Evolutionary conservation across 192 early-diverging fungal genomes (phyloP).

Genomic region (Coemansia sp.): DNA sequence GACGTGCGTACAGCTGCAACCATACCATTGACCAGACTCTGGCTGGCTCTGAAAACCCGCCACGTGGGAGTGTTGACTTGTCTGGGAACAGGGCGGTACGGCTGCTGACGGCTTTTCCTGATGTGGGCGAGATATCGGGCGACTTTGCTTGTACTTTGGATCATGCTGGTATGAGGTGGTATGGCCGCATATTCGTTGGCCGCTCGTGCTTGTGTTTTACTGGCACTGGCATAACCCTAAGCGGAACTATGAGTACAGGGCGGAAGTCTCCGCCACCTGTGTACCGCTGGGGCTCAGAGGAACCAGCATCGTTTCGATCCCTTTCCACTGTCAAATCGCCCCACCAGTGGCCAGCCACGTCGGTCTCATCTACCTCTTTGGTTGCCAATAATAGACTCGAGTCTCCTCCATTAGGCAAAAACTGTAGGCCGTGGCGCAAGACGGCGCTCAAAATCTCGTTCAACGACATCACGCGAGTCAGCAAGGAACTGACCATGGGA

Average conservation of each 20-base stretch:
- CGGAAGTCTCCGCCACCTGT: neutral
- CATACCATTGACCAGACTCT: slow-evolving; percentile 21
- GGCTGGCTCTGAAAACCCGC: neutral
- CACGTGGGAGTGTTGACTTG: too few relatives aligned
- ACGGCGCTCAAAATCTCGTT: slow-evolving; percentile 32
- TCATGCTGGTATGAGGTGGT: slow-evolving; percentile 51
- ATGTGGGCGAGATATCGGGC: neutral
- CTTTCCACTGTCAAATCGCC: neutral
- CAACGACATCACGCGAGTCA: slow-evolving; percentile 45
- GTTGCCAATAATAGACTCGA: neutral
- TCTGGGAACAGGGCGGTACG: neutral
- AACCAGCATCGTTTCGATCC: neutral
- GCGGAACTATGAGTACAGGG: neutral
- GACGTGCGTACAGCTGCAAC: slow-evolving; percentile 19
- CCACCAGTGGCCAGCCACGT: neutral
- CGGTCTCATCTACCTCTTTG: neutral
- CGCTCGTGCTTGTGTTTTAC: slow-evolving; percentile 31
- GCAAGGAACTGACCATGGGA: slow-evolving; percentile 51
- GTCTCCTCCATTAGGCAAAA: neutral
- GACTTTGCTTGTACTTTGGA: slow-evolving; percentile 50
- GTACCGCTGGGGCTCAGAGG: neutral
- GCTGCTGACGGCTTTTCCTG: slow-evolving; percentile 26
- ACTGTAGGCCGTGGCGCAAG: slow-evolving; percentile 35
- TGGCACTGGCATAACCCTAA: slow-evolving; percentile 28
- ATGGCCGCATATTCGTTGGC: slow-evolving; percentile 46